phyloP scores from a whole-genome alignment of 73 alveolate genomes.

The Loxodes magnus region DNA sequence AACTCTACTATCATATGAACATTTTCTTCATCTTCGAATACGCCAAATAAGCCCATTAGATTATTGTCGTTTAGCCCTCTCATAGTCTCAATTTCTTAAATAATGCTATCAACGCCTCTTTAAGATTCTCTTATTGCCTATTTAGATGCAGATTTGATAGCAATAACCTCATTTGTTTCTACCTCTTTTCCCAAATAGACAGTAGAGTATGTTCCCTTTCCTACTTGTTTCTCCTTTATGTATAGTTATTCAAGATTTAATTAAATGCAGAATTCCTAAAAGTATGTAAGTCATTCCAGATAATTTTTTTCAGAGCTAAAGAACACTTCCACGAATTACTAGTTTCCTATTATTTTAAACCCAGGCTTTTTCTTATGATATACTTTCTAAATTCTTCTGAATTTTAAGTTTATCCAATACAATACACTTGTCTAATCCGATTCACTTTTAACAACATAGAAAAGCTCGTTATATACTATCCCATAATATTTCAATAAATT shows the following conservation, averaged over 20 bases:
- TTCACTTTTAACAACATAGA: background rate
- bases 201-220: constrained; percentile 1
- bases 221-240: background rate
- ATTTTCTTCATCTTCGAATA: constrained; percentile 17
- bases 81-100: background rate
- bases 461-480: background rate
- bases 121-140: background rate
- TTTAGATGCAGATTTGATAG: background rate
- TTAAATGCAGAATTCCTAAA: background rate
- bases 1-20: constrained; percentile 37
- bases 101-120: background rate
- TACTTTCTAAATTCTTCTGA: background rate
- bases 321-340: background rate
- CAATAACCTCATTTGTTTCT: background rate
- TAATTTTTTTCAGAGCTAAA: background rate
- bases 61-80: constrained; percentile 5
- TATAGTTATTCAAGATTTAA: background rate
- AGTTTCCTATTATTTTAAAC: background rate
- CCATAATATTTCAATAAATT: background rate
- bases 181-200: background rate
- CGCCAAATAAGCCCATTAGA: background rate
- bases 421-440: background rate
- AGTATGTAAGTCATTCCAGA: background rate
- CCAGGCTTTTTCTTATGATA: background rate
- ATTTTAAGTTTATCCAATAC: too few relatives aligned